Base-by-base conservation (phyloP, 306 rosid species). In the Prunus dulcis region DNA sequence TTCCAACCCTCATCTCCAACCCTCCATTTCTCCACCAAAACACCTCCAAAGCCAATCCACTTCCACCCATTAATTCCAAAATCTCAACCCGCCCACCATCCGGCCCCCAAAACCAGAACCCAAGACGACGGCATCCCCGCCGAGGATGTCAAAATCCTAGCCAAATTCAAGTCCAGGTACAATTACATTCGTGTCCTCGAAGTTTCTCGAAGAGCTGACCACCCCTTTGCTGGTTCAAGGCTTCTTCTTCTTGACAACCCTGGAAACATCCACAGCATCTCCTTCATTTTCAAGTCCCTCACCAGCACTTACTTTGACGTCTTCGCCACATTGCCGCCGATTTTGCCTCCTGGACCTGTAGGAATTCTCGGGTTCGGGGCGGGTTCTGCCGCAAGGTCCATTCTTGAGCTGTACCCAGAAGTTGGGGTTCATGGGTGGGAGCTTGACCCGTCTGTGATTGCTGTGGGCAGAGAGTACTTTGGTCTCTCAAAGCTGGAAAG, bases 201-300 rank as follows among this genome's bases (percentile, higher is more conserved):
- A 73, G 91, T 95, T 74, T 92, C 96, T 0, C 79, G 97, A 72
- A 83, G 78, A 82, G 88, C 93, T 20, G 86, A 89, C 34, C 97
- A 95, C 87, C 97, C 97, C 15, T 78, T 95, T 64, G 90, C 97
- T n/a, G 97, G 96, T 4, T 88, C 97, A 15, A 71, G 99, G 23
- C 89, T 95, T 6, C 99, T 95, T 47, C 99, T 92, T 15, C 91
- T 95, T 0, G 97, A 95, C 41, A 69, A n/a, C 34, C 97, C 99
- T 4, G 97, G 97, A 56, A 92, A 95, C 89, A 92, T 95, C 74
- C 99, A 92, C 90, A 92, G 96, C 87, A 86, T 95, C 34, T 90
- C 97, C 0, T 90, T 85, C 87, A 88, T 71, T 27, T 86, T 86
- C 89, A 90, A 84, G 68, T 45, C 90, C 46, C 78, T 90, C 64